Conservation (phyloP, 2,329 filamentous ascomycete genomes). For the Exophiala oligosperma region DNA sequence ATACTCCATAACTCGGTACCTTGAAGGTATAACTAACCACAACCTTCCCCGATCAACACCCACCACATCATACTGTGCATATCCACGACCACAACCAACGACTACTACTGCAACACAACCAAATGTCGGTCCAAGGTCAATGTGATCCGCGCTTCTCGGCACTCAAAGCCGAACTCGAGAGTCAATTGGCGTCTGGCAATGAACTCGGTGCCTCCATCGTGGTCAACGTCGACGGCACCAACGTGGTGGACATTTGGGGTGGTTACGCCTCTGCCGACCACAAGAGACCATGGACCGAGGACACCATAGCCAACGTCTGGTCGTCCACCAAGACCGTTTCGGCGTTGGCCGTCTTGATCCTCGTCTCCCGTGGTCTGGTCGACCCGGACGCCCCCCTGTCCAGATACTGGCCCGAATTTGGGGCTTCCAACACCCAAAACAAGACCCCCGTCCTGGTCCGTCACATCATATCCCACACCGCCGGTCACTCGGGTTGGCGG, state of each 20-base stretch:
- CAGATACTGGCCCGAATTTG: conserved; percentile 50
- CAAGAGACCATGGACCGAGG: conserved; percentile 25
- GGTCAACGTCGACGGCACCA: conserved; percentile 43
- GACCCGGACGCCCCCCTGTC: conserved; percentile 40
- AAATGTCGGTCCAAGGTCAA: conserved; percentile 34
- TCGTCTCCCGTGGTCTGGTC: conserved; percentile 43
- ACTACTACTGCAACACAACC: not conserved
- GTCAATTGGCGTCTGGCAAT: conserved; percentile 38
- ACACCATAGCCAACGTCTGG: conserved; percentile 36
- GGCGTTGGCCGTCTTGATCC: conserved; percentile 40
- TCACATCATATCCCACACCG: conserved; percentile 44
- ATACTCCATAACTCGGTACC: too few relatives aligned
- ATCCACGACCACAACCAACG: not conserved
- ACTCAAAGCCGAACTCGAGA: conserved; percentile 37
- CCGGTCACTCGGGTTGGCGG: conserved; percentile 39
- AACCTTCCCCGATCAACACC: too few relatives aligned
- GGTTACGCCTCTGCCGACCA: conserved; percentile 37
- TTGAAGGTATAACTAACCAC: too few relatives aligned
- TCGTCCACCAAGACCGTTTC: conserved; percentile 44
- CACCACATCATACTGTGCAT: too few relatives aligned
- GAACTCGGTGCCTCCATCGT: conserved; percentile 49
- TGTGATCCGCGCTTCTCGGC: conserved; percentile 40
- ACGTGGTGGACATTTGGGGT: conserved; percentile 49
- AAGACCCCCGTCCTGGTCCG: conserved; percentile 36
- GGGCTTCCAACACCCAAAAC: conserved; percentile 42